These are phyloP conservation scores for Chrysanthemum makinoi DNA, from an alignment of 129 eudicot species.

Conservation along the genomic window DNA sequence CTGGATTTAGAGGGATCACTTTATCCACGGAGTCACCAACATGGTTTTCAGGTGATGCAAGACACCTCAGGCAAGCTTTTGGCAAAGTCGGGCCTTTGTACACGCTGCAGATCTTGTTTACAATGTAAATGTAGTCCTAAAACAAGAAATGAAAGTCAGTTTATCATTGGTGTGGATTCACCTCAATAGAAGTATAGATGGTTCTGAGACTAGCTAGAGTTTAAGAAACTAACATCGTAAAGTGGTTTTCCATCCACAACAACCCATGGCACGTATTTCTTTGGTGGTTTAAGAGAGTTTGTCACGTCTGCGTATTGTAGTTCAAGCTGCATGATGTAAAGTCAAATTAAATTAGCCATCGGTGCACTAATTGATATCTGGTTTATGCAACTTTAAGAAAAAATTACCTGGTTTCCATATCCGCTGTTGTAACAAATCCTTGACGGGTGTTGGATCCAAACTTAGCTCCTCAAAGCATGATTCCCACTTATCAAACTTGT, in stretches of 20 bases:
- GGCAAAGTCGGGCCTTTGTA: slow-evolving; percentile 41
- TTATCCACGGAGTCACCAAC: slow-evolving; percentile 24
- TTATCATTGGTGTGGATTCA: not conserved
- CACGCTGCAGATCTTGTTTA: slow-evolving; percentile 30
- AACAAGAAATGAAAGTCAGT: not conserved
- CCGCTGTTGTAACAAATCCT: slow-evolving; percentile 62
- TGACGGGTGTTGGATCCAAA: slow-evolving; percentile 66
- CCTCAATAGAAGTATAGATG: not conserved
- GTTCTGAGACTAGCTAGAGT: slow-evolving; percentile 3
- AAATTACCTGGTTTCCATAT: slow-evolving; percentile 63
- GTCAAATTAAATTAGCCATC: slow-evolving; percentile 11
- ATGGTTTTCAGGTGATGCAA: slow-evolving; percentile 30
- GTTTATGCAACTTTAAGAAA: not conserved
- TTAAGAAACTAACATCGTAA: slow-evolving; percentile 58
- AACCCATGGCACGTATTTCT: slow-evolving; percentile 92
- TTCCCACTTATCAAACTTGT: slow-evolving; percentile 63
- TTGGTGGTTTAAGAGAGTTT: slow-evolving; percentile 80
- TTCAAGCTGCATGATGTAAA: slow-evolving; percentile 53
- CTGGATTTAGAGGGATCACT: slow-evolving; percentile 40
- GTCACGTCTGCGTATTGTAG: slow-evolving; percentile 69
- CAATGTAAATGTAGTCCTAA: slow-evolving; percentile 36
- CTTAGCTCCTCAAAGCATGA: slow-evolving; percentile 72
- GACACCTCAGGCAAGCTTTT: slow-evolving; percentile 43
- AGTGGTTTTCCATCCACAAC: slow-evolving; percentile 88
- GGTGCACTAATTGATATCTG: not conserved